Percentiles rank a stretch among this genome's conserved stretches.
phyloP scores from a whole-genome alignment of 805 yeast genomes.

The Cyberlindnera meyerae region DNA sequence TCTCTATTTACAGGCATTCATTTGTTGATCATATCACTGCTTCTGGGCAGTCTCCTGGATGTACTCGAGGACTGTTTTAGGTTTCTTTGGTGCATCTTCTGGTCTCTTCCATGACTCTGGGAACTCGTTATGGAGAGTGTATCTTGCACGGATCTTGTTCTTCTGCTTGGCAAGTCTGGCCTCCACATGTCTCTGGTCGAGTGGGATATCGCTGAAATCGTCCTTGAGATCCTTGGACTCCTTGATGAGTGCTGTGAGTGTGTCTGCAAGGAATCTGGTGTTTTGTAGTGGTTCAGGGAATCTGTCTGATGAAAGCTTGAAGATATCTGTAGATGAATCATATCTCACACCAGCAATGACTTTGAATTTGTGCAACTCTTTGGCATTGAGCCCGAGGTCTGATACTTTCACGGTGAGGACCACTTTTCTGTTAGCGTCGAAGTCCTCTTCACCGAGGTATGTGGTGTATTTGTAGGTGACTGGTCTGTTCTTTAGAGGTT shows the following conservation, averaged over 20 bases:
- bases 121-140: conserved; percentile 40
- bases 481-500: conserved; percentile 44
- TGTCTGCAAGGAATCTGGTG: conserved; percentile 64
- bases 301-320: conserved; percentile 61
- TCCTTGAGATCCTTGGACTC: conserved; percentile 64
- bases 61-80: conserved; percentile 22
- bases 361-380: conserved; percentile 67
- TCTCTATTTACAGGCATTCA: conserved; percentile 3
- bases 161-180: conserved; percentile 38
- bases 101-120: conserved; percentile 81
- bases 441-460: conserved; percentile 63
- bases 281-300: conserved; percentile 82
- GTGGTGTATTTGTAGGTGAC: conserved; percentile 67
- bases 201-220: conserved; percentile 70
- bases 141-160: conserved; percentile 33
- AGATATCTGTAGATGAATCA: conserved; percentile 50
- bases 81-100: conserved; percentile 57
- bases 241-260: conserved; percentile 52
- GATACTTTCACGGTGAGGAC: conserved; percentile 48
- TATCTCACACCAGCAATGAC: conserved; percentile 77
- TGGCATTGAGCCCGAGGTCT: conserved; percentile 47
- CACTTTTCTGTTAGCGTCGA: conserved; percentile 59
- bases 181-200: conserved; percentile 67
- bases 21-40: neutral
- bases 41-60: conserved; percentile 10